Conservation (phyloP, 1,284 basidiomycete genomes). For the Chalciporus piperatoides region DNA sequence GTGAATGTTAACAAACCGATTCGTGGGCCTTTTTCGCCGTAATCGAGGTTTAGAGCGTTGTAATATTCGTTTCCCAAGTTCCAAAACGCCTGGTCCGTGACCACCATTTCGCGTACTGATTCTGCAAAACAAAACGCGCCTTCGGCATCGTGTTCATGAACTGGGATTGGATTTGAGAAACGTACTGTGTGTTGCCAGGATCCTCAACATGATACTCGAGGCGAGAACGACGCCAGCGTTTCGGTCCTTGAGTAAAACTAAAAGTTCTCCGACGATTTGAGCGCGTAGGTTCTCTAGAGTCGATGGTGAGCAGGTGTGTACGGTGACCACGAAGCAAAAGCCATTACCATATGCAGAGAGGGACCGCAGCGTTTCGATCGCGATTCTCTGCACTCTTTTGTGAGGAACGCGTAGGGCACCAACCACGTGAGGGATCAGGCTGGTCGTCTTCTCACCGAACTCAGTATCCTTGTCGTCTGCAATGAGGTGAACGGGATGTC, state of each 20-base stretch:
- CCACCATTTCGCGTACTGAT: conserved; percentile 18
- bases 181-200: conserved; percentile 19
- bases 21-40: conserved; percentile 14
- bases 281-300: conserved; percentile 11
- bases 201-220: conserved; percentile 14
- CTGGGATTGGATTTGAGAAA: not conserved
- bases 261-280: conserved; percentile 12
- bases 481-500: not conserved
- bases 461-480: conserved; percentile 11
- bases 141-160: not conserved
- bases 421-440: conserved; percentile 18
- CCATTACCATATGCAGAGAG: conserved; percentile 16
- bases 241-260: conserved; percentile 19
- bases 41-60: conserved; percentile 15
- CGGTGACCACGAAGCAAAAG: not conserved
- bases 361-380: conserved; percentile 12
- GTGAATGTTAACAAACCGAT: conserved; percentile 15
- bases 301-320: not conserved
- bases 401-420: conserved; percentile 16
- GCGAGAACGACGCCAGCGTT: conserved; percentile 19
- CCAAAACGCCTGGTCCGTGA: conserved; percentile 13
- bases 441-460: not conserved
- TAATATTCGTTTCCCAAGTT: conserved; percentile 22
- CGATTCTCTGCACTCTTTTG: conserved; percentile 17
- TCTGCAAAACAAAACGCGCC: conserved; percentile 4